phyloP scores from a whole-genome alignment of 345 rosid genomes.

The Aquilaria malaccensis region DNA sequence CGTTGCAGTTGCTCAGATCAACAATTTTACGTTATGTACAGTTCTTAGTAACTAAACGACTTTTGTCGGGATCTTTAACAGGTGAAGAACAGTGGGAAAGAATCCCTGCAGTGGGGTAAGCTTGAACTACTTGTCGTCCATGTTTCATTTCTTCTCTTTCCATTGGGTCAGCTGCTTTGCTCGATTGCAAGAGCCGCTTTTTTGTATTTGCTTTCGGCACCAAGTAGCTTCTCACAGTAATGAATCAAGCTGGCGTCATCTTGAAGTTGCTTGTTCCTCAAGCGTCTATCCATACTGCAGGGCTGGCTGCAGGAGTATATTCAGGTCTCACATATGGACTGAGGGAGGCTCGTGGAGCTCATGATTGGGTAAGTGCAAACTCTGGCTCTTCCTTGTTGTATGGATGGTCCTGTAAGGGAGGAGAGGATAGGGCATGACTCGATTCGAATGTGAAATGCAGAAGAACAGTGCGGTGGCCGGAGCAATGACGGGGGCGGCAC shows the following conservation, averaged over 20 bases:
- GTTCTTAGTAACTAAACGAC: background rate
- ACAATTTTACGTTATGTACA: no score
- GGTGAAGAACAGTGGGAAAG: constrained; percentile 90
- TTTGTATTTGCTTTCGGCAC: no score
- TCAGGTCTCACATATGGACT: constrained; percentile 88
- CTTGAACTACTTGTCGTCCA: background rate
- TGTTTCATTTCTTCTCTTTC: no score
- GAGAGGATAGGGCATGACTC: background rate
- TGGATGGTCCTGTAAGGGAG: no score
- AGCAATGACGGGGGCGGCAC: constrained; percentile 75
- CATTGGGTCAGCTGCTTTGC: background rate
- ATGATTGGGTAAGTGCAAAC: constrained; percentile 65
- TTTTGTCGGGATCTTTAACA: constrained; percentile 15
- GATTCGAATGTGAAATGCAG: constrained; percentile 25
- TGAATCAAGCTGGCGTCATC: no score
- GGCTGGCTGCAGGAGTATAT: constrained; percentile 81
- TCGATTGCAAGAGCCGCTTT: background rate
- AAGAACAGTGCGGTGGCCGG: constrained; percentile 91
- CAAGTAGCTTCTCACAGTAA: background rate
- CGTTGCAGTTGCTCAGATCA: no score
- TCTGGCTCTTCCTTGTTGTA: background rate
- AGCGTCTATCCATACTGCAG: constrained; percentile 20
- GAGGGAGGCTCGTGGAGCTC: constrained; percentile 81
- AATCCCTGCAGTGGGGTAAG: constrained; percentile 92
- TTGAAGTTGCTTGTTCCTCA: no score